Base-by-base conservation (phyloP, 1,139 yeast species). In the Kodamaea fungicola region DNA sequence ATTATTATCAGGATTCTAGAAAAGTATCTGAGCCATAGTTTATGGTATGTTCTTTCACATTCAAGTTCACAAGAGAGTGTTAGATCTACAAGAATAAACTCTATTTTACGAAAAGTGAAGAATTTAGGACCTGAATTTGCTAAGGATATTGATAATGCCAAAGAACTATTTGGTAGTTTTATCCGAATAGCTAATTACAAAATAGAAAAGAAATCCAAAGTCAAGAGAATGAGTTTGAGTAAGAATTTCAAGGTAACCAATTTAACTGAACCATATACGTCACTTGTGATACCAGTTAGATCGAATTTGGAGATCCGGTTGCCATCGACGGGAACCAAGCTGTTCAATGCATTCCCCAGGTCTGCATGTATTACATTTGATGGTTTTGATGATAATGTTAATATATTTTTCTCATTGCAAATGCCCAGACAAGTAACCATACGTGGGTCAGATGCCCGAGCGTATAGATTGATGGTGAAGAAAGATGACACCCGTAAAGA, bases 401-500 rank as follows among this genome's bases (percentile, higher is more conserved):
- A 74, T 37, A 75, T 92, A 6, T 79, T 89, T 62, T 68, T 80
- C 27, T 90, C 97, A 0, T 67, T 92, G 57, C 97, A 90, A 57
- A 80, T 77, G 63, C 99, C 98, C 0, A 78, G 89, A 47, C 84
- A 86, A 46, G 68, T 94, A 4, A 78, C 79, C 3, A 65, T 92
- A 2, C 64, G 79, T 35, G 98, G 97, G 0, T 79, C 87, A 1
- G 88, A 92, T 62, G 92, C 92, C 8, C 59, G 64, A 9, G 59
- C 67, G 1, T 90, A 89, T 56, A 76, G 82, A 25, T 71, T 94
- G 22, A 73, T 94, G 66, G 83, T 95, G 47, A 94, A 94, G 57
- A 76, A 82, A 45, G 99, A 94, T 58, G 98, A 94, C 62, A 82
- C 95, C 8, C 68, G 98, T 47, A 95, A 94, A 55, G 99, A 94